phyloP scores from a whole-genome alignment of 768 basidiomycete species.

The Gelatoporia subvermispora region DNA sequence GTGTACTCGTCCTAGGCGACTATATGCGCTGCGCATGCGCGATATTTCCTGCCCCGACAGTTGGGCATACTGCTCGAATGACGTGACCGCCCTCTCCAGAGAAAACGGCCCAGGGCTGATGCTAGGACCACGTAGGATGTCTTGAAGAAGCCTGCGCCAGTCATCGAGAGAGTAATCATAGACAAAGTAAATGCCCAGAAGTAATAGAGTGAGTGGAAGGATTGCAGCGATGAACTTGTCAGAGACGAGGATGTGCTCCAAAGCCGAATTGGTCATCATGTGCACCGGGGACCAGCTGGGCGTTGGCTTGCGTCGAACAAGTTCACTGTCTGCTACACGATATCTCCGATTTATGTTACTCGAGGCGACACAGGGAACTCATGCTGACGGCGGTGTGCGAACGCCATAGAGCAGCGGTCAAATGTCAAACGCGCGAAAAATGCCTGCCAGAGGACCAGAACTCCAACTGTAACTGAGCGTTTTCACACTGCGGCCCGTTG shows the following conservation, averaged over 20 bases:
- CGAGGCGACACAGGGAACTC: too few species aligned
- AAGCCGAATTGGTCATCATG: neutral
- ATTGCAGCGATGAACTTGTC: constrained; percentile 15
- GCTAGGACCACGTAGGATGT: constrained; percentile 12
- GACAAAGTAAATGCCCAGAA: constrained; percentile 12
- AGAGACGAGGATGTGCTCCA: constrained; percentile 12
- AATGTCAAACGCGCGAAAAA: too few species aligned
- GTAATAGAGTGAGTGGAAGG: constrained; percentile 15
- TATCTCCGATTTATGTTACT: too few species aligned
- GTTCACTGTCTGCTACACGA: too few species aligned
- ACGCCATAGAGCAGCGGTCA: too few species aligned
- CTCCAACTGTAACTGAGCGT: too few species aligned
- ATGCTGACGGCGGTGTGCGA: too few species aligned
- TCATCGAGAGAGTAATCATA: constrained; percentile 7
- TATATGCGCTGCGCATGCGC: constrained; percentile 39
- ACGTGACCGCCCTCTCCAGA: constrained; percentile 35
- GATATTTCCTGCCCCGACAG: constrained; percentile 39
- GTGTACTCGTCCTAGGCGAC: constrained; percentile 37
- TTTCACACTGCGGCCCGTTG: too few species aligned
- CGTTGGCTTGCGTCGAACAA: too few species aligned
- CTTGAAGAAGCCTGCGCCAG: constrained; percentile 5
- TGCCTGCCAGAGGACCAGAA: too few species aligned
- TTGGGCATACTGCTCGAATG: constrained; percentile 39
- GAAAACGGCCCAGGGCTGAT: constrained; percentile 35
- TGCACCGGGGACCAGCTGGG: too few species aligned